Conservation (phyloP, 768 basidiomycete species). For the Leccinum ochraceum region DNA sequence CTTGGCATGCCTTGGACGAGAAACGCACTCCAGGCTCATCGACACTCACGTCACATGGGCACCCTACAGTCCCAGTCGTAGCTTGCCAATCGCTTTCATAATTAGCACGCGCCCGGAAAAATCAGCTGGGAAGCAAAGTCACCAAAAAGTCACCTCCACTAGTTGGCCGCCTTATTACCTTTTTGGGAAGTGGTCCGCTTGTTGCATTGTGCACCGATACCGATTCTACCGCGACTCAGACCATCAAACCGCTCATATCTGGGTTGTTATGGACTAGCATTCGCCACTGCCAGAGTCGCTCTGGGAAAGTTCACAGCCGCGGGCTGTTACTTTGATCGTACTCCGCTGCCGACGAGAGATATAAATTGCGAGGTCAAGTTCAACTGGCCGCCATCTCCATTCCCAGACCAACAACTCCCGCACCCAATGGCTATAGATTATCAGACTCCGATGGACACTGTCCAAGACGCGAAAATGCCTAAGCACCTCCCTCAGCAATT, state of each 20-base stretch:
- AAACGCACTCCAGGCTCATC: not conserved
- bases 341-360: not conserved
- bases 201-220: not conserved
- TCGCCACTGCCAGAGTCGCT: not conserved
- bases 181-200: not conserved
- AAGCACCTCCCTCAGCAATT: constrained; percentile 48
- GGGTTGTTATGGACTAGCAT: not conserved
- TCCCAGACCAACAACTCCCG: not conserved
- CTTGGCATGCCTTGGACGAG: not conserved
- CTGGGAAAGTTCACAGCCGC: not conserved
- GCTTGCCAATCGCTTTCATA: not conserved
- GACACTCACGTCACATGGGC: not conserved
- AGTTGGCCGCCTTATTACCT: not conserved
- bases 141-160: not conserved
- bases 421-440: constrained; percentile 11
- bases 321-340: not conserved
- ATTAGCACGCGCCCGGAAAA: not conserved
- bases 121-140: not conserved
- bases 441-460: not conserved
- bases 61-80: not conserved
- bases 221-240: not conserved
- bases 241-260: not conserved
- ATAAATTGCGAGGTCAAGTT: not conserved
- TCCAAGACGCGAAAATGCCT: not conserved
- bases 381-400: not conserved